A percentile compares a stretch with the other conserved stretches of the same genome.
phyloP scores from a whole-genome alignment of 1,139 yeast genomes.

The Debaryomyces udenii region DNA sequence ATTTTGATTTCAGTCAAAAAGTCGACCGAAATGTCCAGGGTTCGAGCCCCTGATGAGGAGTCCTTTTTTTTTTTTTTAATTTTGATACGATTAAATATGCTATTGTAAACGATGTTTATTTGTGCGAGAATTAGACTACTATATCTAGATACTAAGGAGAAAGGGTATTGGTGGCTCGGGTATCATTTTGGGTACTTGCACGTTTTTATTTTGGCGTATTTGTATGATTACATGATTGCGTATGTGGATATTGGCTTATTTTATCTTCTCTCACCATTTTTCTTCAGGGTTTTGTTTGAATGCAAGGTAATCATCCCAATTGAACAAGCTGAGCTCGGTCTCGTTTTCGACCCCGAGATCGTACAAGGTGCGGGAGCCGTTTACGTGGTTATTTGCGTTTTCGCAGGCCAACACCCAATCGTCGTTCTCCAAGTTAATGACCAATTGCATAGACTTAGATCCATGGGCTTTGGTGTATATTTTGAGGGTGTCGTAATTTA shows the following conservation, averaged over 20 bases:
- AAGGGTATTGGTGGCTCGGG: no score
- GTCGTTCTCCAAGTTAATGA: constrained; percentile 80
- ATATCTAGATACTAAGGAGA: no score
- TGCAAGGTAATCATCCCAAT: constrained; percentile 61
- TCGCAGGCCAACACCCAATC: constrained; percentile 58
- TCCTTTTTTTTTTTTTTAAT: constrained; percentile 12
- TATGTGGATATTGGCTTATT: no score
- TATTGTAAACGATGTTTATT: no score
- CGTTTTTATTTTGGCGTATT: no score
- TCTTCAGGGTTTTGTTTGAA: constrained; percentile 86
- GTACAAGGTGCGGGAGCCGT: constrained; percentile 47
- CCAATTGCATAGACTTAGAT: constrained; percentile 88
- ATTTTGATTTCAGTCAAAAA: constrained; percentile 9
- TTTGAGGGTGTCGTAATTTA: constrained; percentile 76
- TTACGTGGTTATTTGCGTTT: constrained; percentile 25
- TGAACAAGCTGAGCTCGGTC: constrained; percentile 85
- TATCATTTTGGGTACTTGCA: no score
- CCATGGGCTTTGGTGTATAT: constrained; percentile 95
- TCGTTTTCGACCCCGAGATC: constrained; percentile 85
- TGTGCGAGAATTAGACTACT: no score
- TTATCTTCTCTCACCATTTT: constrained; percentile 83
- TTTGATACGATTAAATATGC: constrained; percentile 1
- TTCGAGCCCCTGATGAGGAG: constrained; percentile 13
- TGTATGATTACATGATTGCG: no score
- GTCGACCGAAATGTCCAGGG: constrained; percentile 13